Conservation (phyloP, 257 asterid genomes). For the Lithospermum erythrorhizon region DNA sequence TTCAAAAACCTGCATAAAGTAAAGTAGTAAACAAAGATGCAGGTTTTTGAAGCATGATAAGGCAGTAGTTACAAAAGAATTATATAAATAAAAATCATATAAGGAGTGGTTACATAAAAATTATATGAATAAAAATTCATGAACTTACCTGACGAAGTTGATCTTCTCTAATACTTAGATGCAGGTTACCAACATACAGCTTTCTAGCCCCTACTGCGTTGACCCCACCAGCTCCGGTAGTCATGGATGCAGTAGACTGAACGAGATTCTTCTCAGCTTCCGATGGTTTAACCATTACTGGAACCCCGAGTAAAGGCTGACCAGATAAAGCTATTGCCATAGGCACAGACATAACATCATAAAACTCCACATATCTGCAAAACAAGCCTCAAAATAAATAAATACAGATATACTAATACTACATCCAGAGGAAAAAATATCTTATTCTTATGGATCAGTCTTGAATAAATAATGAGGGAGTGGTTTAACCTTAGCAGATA, state of each 20-base stretch:
- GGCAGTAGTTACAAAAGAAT: neutral
- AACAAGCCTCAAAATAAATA: neutral
- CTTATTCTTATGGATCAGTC: neutral
- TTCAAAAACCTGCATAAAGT: conserved; percentile 46
- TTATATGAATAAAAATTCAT: too few relatives aligned
- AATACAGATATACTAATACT: neutral
- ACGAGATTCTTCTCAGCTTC: conserved; percentile 81
- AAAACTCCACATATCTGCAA: conserved; percentile 59
- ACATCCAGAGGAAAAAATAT: neutral
- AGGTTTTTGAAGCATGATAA: neutral
- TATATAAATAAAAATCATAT: too few relatives aligned
- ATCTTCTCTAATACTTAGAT: conserved; percentile 48
- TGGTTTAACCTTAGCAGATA: neutral
- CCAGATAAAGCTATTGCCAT: conserved; percentile 77
- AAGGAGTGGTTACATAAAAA: neutral
- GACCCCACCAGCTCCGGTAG: conserved; percentile 33
- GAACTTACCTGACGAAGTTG: conserved; percentile 58
- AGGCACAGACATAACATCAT: conserved; percentile 60
- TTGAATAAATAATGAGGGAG: neutral
- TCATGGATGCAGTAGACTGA: conserved; percentile 38
- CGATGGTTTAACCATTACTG: conserved; percentile 71
- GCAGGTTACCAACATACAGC: conserved; percentile 62
- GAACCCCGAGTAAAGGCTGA: conserved; percentile 55
- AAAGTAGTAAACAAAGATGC: conserved; percentile 2
- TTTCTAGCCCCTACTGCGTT: conserved; percentile 47